Base-by-base conservation (phyloP, 2,329 filamentous ascomycete genomes). In the Colletotrichum navitas region DNA sequence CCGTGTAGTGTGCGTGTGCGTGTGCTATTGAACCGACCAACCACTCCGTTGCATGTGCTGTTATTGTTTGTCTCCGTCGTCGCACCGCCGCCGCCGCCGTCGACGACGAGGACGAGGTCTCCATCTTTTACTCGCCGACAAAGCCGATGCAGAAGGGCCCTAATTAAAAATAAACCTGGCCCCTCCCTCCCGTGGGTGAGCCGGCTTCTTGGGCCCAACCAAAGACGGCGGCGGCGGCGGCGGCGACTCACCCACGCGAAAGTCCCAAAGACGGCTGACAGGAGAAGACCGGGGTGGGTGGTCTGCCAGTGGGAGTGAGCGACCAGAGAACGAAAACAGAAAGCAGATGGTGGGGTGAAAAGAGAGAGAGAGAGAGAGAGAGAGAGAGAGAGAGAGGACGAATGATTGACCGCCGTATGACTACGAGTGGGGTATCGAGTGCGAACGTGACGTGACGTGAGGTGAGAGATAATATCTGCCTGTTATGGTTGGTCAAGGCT, bases 131-230 rank as follows among this genome's bases (percentile, higher is more conserved):
- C n/a, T 29, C 45, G 61, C 58, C 68, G 43, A 21, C 64, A 43
- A 36, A 70, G 41, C 26, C 56, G 56, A 70, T 51, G 51, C 52
- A 52, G 52, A 68, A 59, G 56, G 41, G 58, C 24, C 49, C 61
- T n/a, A 56, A 68, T 59, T 71, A 71, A 63, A 63, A 68, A 68
- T 71, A 63, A 71, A 58, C 64, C 64, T 59, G 68, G 64, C 58
- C 68, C 58, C 58, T 47, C 58, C 64, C 52, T 68, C 45, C 64
- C 68, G 64, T 63, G 59, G 68, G 64, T 59, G 68, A 71, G 68
- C 68, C 68, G 64, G 64, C 68, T 71, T 68, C 68, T 68, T 71
- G 68, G 68, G 68, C 68, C 68, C 68, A 63, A 60, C 64, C 68
- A 68, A 59, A 24, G 32, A 21, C 32, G 58, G 29, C 63, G 16